These are phyloP conservation scores for Helotiales sp. DNA, from an alignment of 2,329 filamentous ascomycete species.

Conservation along the genomic window DNA sequence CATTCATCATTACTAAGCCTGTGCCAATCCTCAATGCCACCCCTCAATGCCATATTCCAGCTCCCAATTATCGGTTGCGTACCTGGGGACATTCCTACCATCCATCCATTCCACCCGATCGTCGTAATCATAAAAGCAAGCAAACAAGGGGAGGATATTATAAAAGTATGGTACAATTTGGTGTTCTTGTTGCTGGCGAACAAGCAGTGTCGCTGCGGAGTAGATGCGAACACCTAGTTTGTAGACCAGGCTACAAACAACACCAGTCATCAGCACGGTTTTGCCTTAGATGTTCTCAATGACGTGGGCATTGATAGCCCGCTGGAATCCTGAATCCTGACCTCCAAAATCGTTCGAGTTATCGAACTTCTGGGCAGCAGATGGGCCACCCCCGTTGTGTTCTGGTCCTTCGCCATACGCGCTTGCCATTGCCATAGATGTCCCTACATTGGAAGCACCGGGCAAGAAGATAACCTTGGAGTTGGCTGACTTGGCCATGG, in stretches of 20 bases:
- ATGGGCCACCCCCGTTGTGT: slow-evolving; percentile 50
- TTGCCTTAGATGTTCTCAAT: slow-evolving; percentile 78
- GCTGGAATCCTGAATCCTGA: slow-evolving; percentile 69
- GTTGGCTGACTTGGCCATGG: slow-evolving; percentile 94
- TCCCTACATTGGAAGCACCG: slow-evolving; percentile 61
- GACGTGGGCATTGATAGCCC: slow-evolving; percentile 79
- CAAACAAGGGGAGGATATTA: slow-evolving; percentile 1
- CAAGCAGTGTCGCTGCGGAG: neutral
- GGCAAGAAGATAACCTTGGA: slow-evolving; percentile 87
- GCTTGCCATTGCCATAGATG: slow-evolving; percentile 56
- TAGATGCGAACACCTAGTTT: slow-evolving; percentile 17
- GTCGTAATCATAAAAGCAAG: slow-evolving; percentile 9
- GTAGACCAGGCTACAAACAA: slow-evolving; percentile 41
- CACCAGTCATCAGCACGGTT: slow-evolving; percentile 31
- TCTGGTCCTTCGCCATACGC: slow-evolving; percentile 62
- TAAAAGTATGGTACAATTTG: slow-evolving; percentile 9
- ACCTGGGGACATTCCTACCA: too few relatives aligned
- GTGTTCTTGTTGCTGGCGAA: neutral
- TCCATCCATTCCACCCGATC: neutral
- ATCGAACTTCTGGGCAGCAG: slow-evolving; percentile 45
- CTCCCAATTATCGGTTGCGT: neutral
- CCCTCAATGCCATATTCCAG: neutral
- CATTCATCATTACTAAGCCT: slow-evolving; percentile 1
- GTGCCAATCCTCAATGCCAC: neutral
- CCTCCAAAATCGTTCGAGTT: slow-evolving; percentile 55